Percentiles rank a stretch among this genome's conserved stretches.
Conservation (phyloP, 805 yeast species). For the Saccharomycopsis malanga region DNA sequence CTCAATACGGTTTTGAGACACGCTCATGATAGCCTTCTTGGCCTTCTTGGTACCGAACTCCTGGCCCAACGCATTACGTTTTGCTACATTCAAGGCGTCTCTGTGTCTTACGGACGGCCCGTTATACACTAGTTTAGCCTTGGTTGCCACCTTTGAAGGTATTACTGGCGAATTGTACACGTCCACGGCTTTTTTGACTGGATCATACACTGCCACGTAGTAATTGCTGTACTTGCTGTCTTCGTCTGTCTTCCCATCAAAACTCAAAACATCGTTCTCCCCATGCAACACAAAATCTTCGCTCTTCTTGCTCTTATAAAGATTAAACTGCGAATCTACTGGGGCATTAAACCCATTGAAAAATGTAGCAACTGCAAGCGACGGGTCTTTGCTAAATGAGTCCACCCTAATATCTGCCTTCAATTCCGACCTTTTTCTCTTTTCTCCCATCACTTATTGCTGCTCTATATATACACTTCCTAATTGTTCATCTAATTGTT, state of each 20-base stretch:
- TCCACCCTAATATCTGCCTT: slow-evolving; percentile 24
- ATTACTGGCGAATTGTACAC: slow-evolving; percentile 58
- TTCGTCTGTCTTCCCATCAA: slow-evolving; percentile 47
- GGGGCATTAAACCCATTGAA: slow-evolving; percentile 72
- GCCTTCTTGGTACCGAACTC: slow-evolving; percentile 97
- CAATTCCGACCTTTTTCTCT: background rate
- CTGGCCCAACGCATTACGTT: slow-evolving; percentile 84
- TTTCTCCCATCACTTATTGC: background rate
- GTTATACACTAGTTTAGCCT: slow-evolving; percentile 44
- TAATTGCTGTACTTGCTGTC: slow-evolving; percentile 36
- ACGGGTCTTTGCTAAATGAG: slow-evolving; percentile 31
- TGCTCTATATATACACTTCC: no score
- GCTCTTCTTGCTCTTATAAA: slow-evolving; percentile 43
- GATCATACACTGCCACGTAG: slow-evolving; percentile 73
- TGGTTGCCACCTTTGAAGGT: slow-evolving; percentile 56
- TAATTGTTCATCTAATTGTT: no score
- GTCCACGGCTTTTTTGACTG: slow-evolving; percentile 54
- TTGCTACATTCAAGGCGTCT: slow-evolving; percentile 40
- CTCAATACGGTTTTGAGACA: slow-evolving; percentile 80
- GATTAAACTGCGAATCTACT: slow-evolving; percentile 48
- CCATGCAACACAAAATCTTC: slow-evolving; percentile 53
- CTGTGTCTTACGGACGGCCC: slow-evolving; percentile 65
- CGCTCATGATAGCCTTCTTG: slow-evolving; percentile 76
- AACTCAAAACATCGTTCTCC: slow-evolving; percentile 64
- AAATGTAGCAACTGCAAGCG: slow-evolving; percentile 59